Percentiles rank a stretch among this genome's conserved stretches.
These are phyloP conservation scores for Gracilaria vermiculophylla DNA, from an alignment of 23 red algal genomes.

Conservation along the genomic window DNA sequence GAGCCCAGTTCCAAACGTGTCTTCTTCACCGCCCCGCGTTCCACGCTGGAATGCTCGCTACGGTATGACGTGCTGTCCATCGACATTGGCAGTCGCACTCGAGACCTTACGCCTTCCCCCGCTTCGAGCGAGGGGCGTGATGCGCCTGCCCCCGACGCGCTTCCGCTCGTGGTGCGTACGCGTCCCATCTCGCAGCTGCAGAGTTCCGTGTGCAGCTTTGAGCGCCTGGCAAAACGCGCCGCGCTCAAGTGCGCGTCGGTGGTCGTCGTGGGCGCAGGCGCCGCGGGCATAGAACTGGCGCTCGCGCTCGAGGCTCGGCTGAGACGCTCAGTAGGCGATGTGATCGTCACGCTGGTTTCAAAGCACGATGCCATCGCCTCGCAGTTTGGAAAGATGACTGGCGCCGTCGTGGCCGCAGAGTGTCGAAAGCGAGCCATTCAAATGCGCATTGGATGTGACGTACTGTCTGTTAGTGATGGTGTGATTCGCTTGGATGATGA, in stretches of 20 bases:
- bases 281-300: conserved; percentile 81
- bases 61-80: conserved; percentile 67
- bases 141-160: background rate
- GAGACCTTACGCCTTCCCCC: background rate
- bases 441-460: conserved; percentile 19
- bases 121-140: no score
- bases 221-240: background rate
- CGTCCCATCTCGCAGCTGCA: conserved; percentile 57
- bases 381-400: conserved; percentile 20
- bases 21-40: background rate
- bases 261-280: conserved; percentile 68
- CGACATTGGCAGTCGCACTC: conserved; percentile 54
- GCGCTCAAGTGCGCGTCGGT: conserved; percentile 10
- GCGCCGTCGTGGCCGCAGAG: conserved; percentile 41
- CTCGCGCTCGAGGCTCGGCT: conserved; percentile 70
- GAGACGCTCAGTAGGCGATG: background rate
- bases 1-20: background rate
- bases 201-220: conserved; percentile 13
- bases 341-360: conserved; percentile 24
- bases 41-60: conserved; percentile 2
- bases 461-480: background rate
- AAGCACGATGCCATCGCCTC: background rate
- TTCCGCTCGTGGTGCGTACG: conserved; percentile 45
- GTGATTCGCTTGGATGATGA: conserved; percentile 25
- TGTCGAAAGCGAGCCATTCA: conserved; percentile 20